These are phyloP conservation scores for Colletotrichum tamarilloi DNA, from an alignment of 2,329 filamentous ascomycete species.

Conservation along the genomic window DNA sequence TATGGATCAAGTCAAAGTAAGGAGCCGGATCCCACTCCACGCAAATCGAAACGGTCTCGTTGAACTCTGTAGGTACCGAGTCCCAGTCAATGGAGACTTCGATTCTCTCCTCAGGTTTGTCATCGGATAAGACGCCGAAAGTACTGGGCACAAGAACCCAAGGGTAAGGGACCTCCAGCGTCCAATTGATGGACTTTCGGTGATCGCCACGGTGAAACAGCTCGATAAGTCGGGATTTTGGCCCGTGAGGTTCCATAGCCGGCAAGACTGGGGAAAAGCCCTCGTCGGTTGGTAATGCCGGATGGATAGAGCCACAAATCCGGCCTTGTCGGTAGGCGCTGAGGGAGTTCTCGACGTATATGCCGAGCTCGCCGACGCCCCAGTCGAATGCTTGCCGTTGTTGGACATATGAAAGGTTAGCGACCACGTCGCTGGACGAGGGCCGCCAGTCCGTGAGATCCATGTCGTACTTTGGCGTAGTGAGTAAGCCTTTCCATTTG, in stretches of 20 bases:
- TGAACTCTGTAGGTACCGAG: constrained; percentile 45
- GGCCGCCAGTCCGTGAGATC: constrained; percentile 26
- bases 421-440: constrained; percentile 60
- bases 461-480: constrained; percentile 61
- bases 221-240: constrained; percentile 57
- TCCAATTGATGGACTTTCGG: constrained; percentile 37
- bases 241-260: constrained; percentile 58
- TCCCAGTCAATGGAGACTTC: constrained; percentile 59
- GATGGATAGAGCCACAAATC: constrained; percentile 60
- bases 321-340: constrained; percentile 67
- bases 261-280: constrained; percentile 55
- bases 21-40: constrained; percentile 5
- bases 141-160: constrained; percentile 23
- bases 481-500: constrained; percentile 62
- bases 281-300: constrained; percentile 42
- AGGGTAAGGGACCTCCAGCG: constrained; percentile 26
- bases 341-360: constrained; percentile 61
- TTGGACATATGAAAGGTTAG: constrained; percentile 58
- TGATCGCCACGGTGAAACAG: constrained; percentile 58
- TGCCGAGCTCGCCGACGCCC: constrained; percentile 58
- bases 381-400: constrained; percentile 47
- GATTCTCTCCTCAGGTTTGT: constrained; percentile 48
- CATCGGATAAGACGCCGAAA: constrained; percentile 7
- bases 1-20: constrained; percentile 32
- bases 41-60: constrained; percentile 27